phyloP scores from a whole-genome alignment of 257 asterid genomes.

The Buddleja alternifolia region DNA sequence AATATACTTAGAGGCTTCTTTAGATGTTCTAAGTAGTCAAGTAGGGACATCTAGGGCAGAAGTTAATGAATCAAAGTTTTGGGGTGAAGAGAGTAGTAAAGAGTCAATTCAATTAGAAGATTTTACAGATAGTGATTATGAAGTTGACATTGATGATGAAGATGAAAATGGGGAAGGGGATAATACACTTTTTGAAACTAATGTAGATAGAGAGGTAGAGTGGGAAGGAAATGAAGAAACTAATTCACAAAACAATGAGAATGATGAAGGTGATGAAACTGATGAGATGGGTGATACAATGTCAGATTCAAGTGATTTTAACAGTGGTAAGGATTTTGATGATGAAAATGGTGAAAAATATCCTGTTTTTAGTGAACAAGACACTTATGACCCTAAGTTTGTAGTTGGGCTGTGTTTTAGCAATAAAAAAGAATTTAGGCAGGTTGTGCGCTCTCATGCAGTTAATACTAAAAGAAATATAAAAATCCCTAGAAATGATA shows the following conservation, averaged over 20 bases:
- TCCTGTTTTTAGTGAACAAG: background rate
- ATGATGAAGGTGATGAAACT: too few species aligned
- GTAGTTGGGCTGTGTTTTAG: too few species aligned
- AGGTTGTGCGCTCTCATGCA: background rate
- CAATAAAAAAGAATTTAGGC: background rate
- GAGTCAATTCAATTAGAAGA: background rate
- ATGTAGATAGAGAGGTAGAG: too few species aligned
- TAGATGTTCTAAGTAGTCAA: too few species aligned
- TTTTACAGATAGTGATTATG: background rate
- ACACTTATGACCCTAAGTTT: too few species aligned
- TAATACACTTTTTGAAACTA: too few species aligned
- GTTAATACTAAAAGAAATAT: background rate
- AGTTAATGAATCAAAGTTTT: too few species aligned
- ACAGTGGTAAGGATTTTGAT: background rate
- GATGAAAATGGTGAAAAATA: background rate
- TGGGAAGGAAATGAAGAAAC: background rate
- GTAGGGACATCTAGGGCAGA: too few species aligned
- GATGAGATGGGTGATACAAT: background rate
- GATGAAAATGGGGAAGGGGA: too few species aligned
- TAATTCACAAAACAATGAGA: too few species aligned
- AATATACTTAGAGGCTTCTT: too few species aligned
- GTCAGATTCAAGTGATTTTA: background rate
- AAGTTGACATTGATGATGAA: too few species aligned
- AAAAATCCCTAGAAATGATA: background rate
- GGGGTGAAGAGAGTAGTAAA: background rate